Base-by-base conservation (phyloP, 192 early-diverging fungal genomes). In the Coemansia sp. region DNA sequence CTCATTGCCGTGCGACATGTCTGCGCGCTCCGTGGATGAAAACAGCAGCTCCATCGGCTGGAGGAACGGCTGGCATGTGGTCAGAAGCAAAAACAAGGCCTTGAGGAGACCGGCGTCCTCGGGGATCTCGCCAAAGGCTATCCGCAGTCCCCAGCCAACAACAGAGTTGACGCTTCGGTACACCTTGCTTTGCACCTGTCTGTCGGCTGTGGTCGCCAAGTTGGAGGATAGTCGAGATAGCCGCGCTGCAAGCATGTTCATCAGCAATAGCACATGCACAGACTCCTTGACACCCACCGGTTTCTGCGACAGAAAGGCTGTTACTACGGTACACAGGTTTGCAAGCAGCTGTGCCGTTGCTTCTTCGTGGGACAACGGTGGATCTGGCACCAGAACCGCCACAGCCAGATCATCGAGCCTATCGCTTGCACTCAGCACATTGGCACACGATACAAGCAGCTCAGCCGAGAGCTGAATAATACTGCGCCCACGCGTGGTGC, bases 41-140 rank as follows among this genome's bases (percentile, higher is more conserved):
- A 54, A 54, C 52, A 33, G 3, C 0, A 17, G 7, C 5, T 54
- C 25, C 20, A 30, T 40, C 15, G 59, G 57, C 42, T 59, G 64
- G 27, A 63, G n/a, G 17, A 65, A 65, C 11, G 70, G 62, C 55
- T 78, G 75, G 33, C 64, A 57, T 11, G 20, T 13, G 28, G 56
- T 45, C 9, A 72, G 44, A 19, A 65, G 50, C 9, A 28, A 17
- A 17, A 68, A 44, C 2, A 65, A 22, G 9, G 44, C 41, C 19
- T 64, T 63, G 5, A 78, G 54, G 4, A 72, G 50, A 0, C 27
- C 36, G 7, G 67, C 2, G 38, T 78, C 75, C 8, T 54, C 55
- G 13, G 69, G 69, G 2, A 72, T 29, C 0, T 72, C 70, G 36
- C 62, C 54, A 8, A 34, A 44, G 5, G 59, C 29, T 23, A 72